Conservation (phyloP, 2,329 filamentous ascomycete species). For the Ophiostoma pallidulum region DNA sequence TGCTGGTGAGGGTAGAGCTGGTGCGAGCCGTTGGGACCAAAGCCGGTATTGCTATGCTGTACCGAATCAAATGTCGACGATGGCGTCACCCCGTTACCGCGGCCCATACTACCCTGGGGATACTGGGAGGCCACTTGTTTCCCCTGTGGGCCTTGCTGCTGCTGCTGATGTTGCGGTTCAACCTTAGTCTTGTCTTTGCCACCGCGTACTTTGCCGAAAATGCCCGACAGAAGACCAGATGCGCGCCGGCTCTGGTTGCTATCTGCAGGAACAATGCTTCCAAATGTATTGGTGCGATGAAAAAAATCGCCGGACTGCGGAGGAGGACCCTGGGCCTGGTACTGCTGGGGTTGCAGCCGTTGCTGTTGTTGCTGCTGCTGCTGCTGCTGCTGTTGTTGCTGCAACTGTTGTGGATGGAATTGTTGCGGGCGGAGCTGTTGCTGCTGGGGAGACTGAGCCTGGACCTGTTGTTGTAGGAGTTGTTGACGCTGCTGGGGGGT, state of each 20-base stretch:
- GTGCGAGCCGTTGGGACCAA: not conserved
- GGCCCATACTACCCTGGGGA: not conserved
- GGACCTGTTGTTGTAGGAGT: too few species aligned
- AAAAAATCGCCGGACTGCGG: not conserved
- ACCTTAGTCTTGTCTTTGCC: not conserved
- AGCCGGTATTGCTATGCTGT: not conserved
- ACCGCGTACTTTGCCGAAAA: slow-evolving; percentile 14
- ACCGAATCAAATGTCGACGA: not conserved
- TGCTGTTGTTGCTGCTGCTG: slow-evolving; percentile 4
- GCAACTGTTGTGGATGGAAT: slow-evolving; percentile 4
- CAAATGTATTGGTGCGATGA: slow-evolving; percentile 10
- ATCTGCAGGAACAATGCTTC: slow-evolving; percentile 5
- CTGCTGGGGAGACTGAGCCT: not conserved
- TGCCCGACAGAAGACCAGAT: slow-evolving; percentile 8
- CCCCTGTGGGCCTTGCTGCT: not conserved
- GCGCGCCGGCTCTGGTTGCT: not conserved
- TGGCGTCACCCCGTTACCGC: not conserved
- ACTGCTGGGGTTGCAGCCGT: slow-evolving; percentile 13
- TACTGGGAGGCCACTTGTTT: not conserved
- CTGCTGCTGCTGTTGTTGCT: slow-evolving; percentile 7
- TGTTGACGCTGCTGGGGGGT: not conserved
- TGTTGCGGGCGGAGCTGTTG: not conserved
- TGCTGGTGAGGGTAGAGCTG: not conserved
- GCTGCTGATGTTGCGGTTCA: too few species aligned
- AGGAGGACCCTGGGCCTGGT: too few species aligned